Evolutionary conservation across 2,329 filamentous ascomycete genomes (phyloP).

Genomic region (Helotiales sp.): DNA sequence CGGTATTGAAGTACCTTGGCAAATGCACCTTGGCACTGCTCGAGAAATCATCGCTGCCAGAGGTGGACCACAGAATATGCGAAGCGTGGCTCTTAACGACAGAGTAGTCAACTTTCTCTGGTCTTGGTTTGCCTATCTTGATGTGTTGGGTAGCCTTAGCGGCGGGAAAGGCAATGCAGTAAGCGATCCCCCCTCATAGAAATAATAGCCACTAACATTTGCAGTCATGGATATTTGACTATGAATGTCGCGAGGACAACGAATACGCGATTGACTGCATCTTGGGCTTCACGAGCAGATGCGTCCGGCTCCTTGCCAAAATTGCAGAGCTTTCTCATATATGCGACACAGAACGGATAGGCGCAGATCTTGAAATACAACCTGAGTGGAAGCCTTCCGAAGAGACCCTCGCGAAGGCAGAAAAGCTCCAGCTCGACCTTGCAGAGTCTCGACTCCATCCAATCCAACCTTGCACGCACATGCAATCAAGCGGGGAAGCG

Average conservation of each 20-base stretch:
- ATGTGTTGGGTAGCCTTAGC: conserved; percentile 72
- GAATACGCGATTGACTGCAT: conserved; percentile 77
- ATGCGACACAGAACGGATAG: conserved; percentile 67
- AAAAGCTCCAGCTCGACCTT: conserved; percentile 61
- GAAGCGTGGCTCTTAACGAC: conserved; percentile 47
- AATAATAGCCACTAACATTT: not conserved
- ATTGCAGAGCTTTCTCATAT: conserved; percentile 70
- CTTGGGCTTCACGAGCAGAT: conserved; percentile 74
- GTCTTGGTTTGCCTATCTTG: conserved; percentile 82
- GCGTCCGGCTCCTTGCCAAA: conserved; percentile 68
- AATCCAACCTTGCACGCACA: conserved; percentile 43
- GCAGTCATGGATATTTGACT: conserved; percentile 40
- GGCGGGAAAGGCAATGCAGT: conserved; percentile 46
- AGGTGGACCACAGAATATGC: conserved; percentile 55
- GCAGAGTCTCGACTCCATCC: conserved; percentile 50
- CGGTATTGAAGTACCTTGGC: conserved; percentile 79
- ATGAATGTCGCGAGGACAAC: conserved; percentile 54
- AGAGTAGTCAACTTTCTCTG: conserved; percentile 72
- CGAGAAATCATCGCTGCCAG: conserved; percentile 72
- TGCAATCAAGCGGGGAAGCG: conserved; percentile 47
- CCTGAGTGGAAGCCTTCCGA: conserved; percentile 58
- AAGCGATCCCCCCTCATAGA: conserved; percentile 1
- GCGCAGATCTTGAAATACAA: conserved; percentile 48
- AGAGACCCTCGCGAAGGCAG: conserved; percentile 55
- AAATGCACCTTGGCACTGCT: conserved; percentile 73